These are phyloP conservation scores for Candida xiaguanensis DNA, from an alignment of 805 yeast species.

Conservation along the genomic window DNA sequence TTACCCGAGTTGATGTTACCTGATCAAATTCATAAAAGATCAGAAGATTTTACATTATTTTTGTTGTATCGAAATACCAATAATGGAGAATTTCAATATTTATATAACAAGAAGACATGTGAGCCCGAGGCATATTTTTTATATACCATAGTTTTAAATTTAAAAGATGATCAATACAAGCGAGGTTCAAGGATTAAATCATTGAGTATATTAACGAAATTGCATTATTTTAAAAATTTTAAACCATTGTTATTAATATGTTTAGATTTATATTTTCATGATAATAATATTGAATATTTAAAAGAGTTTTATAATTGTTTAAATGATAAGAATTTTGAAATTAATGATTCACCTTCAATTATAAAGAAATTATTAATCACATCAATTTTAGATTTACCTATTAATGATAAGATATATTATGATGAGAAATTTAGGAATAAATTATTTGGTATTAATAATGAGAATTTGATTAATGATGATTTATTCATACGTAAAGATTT, in stretches of 20 bases:
- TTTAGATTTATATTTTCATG: constrained; percentile 43
- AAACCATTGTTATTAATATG: constrained; percentile 55
- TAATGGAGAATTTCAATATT: constrained; percentile 38
- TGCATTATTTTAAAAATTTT: constrained; percentile 51
- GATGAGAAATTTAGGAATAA: constrained; percentile 37
- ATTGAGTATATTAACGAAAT: constrained; percentile 53
- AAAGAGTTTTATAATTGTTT: constrained; percentile 28
- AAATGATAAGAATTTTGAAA: constrained; percentile 27
- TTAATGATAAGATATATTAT: constrained; percentile 36
- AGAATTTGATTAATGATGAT: constrained; percentile 22
- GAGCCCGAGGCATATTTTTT: constrained; percentile 47
- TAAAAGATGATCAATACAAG: constrained; percentile 40
- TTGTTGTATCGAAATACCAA: constrained; percentile 44
- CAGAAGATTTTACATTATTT: constrained; percentile 57
- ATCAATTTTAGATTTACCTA: constrained; percentile 40
- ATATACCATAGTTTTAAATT: constrained; percentile 50
- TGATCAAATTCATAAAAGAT: constrained; percentile 52
- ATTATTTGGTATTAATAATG: constrained; percentile 25
- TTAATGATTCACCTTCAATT: constrained; percentile 21
- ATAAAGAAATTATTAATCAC: constrained; percentile 37
- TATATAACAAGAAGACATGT: constrained; percentile 27
- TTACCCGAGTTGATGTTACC: constrained; percentile 61
- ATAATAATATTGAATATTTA: constrained; percentile 17
- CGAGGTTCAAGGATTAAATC: constrained; percentile 63
- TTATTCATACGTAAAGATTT: constrained; percentile 42